Conservation (phyloP, 2,329 filamentous ascomycete species). For the Fusarium pseudoanthophilum region DNA sequence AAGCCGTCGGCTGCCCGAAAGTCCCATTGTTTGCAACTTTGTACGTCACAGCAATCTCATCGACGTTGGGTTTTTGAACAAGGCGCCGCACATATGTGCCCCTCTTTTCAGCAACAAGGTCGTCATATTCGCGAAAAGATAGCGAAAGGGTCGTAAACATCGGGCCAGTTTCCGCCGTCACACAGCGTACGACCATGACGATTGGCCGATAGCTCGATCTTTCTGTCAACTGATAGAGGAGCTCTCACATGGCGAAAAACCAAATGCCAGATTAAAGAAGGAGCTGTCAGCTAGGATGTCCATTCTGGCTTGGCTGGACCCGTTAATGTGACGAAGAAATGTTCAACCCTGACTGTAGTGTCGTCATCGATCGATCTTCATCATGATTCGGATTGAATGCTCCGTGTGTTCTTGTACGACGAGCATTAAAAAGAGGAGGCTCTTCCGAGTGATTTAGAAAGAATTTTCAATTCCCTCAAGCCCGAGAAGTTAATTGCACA, state of each 20-base stretch:
- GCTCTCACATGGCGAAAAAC: not conserved
- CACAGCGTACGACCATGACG: slow-evolving; percentile 2
- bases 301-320: slow-evolving; percentile 25
- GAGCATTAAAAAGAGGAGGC: slow-evolving; percentile 20
- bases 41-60: slow-evolving; percentile 17
- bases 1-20: not conserved
- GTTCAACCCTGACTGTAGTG: slow-evolving; percentile 23
- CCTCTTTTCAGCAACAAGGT: slow-evolving; percentile 10
- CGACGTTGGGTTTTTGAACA: not conserved
- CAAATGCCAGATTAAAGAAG: not conserved
- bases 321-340: slow-evolving; percentile 35
- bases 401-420: slow-evolving; percentile 14
- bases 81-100: not conserved
- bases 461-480: not conserved
- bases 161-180: not conserved
- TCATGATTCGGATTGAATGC: slow-evolving; percentile 33
- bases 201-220: slow-evolving; percentile 2
- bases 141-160: not conserved
- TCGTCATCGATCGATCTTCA: slow-evolving; percentile 44
- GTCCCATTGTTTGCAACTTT: not conserved
- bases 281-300: not conserved
- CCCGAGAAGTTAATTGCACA: not conserved
- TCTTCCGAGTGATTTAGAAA: not conserved
- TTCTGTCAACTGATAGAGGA: not conserved
- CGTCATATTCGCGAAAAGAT: slow-evolving; percentile 17